A percentile compares a stretch with the other conserved stretches of the same genome.
Conservation (phyloP, 768 basidiomycete genomes). For the Agrocybe pediades region DNA sequence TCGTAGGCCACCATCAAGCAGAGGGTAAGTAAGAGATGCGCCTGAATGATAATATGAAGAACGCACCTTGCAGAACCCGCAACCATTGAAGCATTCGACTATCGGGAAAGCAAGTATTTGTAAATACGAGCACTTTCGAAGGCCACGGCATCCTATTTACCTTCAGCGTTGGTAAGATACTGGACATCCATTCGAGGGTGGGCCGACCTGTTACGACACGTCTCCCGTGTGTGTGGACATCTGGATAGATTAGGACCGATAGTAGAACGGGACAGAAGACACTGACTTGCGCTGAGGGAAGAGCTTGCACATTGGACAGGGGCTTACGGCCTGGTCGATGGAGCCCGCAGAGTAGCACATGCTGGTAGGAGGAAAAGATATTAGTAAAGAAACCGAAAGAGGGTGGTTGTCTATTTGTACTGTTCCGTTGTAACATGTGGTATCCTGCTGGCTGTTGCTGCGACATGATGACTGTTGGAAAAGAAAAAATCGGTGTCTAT, state of each 20-base stretch:
- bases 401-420: slow-evolving; percentile 22
- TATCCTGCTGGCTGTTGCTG: slow-evolving; percentile 31
- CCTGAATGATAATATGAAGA: too few relatives aligned
- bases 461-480: slow-evolving; percentile 21
- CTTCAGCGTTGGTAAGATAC: slow-evolving; percentile 87
- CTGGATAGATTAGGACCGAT: slow-evolving; percentile 35
- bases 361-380: slow-evolving; percentile 27
- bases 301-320: slow-evolving; percentile 86
- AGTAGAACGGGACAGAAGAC: slow-evolving; percentile 6
- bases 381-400: slow-evolving; percentile 21
- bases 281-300: slow-evolving; percentile 66
- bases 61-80: slow-evolving; percentile 87
- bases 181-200: slow-evolving; percentile 81
- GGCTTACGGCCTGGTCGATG: slow-evolving; percentile 62
- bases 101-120: slow-evolving; percentile 13
- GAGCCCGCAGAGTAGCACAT: slow-evolving; percentile 81
- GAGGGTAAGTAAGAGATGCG: slow-evolving; percentile 16
- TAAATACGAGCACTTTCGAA: slow-evolving; percentile 1
- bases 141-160: slow-evolving; percentile 37
- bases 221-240: slow-evolving; percentile 75
- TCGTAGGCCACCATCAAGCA: slow-evolving; percentile 22
- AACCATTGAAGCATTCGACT: slow-evolving; percentile 85
- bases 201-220: slow-evolving; percentile 70
- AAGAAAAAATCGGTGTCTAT: slow-evolving; percentile 8
- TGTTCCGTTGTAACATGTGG: slow-evolving; percentile 32